A percentile compares a stretch with the other conserved stretches of the same genome.
Conservation (phyloP, 208 protist species). For the Leishmania guyanensis region DNA sequence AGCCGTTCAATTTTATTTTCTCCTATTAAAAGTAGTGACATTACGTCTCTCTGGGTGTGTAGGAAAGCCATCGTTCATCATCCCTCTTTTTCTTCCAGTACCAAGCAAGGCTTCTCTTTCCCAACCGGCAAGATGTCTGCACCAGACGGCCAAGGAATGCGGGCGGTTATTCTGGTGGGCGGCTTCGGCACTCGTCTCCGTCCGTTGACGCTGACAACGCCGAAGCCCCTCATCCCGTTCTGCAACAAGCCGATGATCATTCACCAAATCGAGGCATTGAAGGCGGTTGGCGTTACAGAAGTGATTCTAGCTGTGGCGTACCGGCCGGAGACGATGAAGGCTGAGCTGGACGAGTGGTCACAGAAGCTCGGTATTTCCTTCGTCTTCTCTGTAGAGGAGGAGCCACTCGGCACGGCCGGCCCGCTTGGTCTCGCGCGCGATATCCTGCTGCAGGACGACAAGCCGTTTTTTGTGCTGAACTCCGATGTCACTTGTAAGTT, state of each 20-base stretch:
- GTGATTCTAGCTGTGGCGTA: constrained; percentile 97
- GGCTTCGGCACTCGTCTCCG: constrained; percentile 95
- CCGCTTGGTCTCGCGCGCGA: constrained; percentile 95
- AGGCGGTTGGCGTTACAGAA: constrained; percentile 92
- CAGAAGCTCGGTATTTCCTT: constrained; percentile 93
- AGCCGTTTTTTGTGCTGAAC: constrained; percentile 98
- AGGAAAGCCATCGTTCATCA: not conserved
- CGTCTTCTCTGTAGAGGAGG: constrained; percentile 94
- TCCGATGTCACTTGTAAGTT: constrained; percentile 97
- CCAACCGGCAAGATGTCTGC: constrained; percentile 17
- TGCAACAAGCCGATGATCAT: constrained; percentile 98
- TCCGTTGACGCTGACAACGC: constrained; percentile 96
- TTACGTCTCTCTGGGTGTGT: not conserved
- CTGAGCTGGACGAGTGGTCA: constrained; percentile 89
- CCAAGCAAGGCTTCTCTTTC: too few relatives aligned
- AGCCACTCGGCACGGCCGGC: constrained; percentile 98
- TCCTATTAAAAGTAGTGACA: not conserved
- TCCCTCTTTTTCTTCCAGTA: not conserved
- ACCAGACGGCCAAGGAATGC: constrained; percentile 78
- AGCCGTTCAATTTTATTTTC: not conserved
- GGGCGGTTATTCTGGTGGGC: constrained; percentile 98
- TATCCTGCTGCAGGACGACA: constrained; percentile 81
- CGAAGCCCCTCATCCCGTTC: constrained; percentile 98
- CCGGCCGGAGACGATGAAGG: constrained; percentile 95
- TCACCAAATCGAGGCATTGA: constrained; percentile 97